These are phyloP conservation scores for Tetragonia tetragonoides DNA, from an alignment of 148 eudicot species.

Conservation along the genomic window DNA sequence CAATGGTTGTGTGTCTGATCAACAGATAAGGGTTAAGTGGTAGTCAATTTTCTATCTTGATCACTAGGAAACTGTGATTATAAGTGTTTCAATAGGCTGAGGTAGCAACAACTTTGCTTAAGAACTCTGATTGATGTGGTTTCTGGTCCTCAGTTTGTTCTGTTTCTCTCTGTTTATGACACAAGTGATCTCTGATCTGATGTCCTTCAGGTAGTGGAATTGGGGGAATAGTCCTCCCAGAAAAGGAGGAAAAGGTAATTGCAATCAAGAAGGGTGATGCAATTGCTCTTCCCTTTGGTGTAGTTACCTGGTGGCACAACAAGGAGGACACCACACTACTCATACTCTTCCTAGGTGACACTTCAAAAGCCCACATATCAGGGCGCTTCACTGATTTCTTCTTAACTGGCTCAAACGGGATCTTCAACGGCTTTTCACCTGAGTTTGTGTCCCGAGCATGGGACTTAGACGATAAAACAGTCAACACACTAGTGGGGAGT, in stretches of 20 bases:
- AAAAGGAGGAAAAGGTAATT: constrained; percentile 82
- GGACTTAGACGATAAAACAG: constrained; percentile 34
- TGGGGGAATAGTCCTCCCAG: constrained; percentile 83
- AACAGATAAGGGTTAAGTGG: no score
- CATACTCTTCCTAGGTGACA: constrained; percentile 83
- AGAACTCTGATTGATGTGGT: no score
- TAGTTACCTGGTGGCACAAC: constrained; percentile 86
- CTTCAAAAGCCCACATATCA: constrained; percentile 65
- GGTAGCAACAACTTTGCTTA: no score
- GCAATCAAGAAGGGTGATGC: constrained; percentile 78
- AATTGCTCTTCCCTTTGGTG: constrained; percentile 85
- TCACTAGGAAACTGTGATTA: no score
- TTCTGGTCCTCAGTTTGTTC: no score
- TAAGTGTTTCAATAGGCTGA: no score
- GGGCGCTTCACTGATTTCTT: constrained; percentile 77
- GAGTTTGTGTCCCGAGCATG: constrained; percentile 85
- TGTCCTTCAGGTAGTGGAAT: constrained; percentile 54
- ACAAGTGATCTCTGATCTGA: not conserved
- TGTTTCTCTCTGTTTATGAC: no score
- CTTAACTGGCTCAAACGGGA: constrained; percentile 71
- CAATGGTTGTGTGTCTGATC: no score
- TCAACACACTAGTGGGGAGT: no score
- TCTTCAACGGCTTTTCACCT: constrained; percentile 76
- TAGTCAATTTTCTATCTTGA: no score
- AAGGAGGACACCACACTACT: constrained; percentile 62